Evolutionary conservation across 305 asterid species (phyloP), one percentile per base, ranked within the genome.

Genomic region (Solanum hybrid): DNA sequence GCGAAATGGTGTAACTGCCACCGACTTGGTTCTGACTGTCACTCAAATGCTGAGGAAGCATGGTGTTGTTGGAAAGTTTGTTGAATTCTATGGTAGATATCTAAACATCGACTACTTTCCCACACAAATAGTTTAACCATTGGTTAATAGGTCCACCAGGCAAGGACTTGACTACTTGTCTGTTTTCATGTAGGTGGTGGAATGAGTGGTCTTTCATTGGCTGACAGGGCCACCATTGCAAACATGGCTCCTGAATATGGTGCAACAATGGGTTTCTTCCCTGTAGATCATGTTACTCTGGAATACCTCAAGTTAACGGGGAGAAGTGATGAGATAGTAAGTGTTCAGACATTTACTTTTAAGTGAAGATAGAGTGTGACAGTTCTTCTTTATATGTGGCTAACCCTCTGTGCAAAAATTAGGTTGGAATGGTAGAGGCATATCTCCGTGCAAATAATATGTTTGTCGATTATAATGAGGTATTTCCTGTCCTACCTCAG

Each of bases 231-330:
- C 86, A 97, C 99, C 89, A 97, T 97, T 89, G 99, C 99, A 87
- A 97, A 97, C 92, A 97, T 97, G 99, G 95, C 99, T 72, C 99
- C 99, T 0, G 99, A 97, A 92, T 97, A 97, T 93, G 98, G 98
- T 88, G 98, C 99, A 89, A 97, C 99, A 70, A 97, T 97, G 99
- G 98, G 99, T 29, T 97, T 97, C 95, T 97, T 97, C 95, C 99
- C 98, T 27, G 99, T 97, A 29, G 99, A 97, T 93, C 94, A 91
- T 84, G 98, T 97, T 89, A 96, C 99, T 86, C 91, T 97, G 90
- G 95, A 95, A 79, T 97, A 97, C 90, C 96, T 97, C 34, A 95
- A 95, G 90, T 93, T 96, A 93, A 97, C 99, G 4, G 98, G 98
- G 90, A 93, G 99, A 95, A 96, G 98, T 87, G 98, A 97, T 51